Evolutionary conservation across 352 stramenopile species (phyloP), one percentile per base, ranked within the genome.

Genomic region (Phytophthora fragariaefolia): DNA sequence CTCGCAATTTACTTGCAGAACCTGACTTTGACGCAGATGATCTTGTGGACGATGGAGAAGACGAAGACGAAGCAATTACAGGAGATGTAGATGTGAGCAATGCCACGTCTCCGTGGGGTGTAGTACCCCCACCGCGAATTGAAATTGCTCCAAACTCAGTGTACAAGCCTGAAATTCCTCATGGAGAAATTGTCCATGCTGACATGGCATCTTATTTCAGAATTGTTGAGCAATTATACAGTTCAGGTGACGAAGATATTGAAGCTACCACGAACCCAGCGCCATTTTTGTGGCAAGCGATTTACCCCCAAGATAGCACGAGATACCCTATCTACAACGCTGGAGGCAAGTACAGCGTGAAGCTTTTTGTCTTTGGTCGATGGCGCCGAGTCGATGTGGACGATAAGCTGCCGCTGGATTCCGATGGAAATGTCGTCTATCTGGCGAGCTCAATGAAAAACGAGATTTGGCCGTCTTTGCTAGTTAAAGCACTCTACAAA

Each of bases 401-500:
- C 58, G 87, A 94, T 48, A 80, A 71, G 12, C 40, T 95, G 17
- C 85, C 85, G 13, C 54, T 95, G 8, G 80, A 87, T 49, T 40
- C 63, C 3, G 64, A 80, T 18, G 74, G 71, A 4, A 75, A 89
- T 26, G 79, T 92, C 18, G 53, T 80, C 3, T 79, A 87, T 54
- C 53, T 92, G 7, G 73, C 79, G 18, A 95, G 83, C 58, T 82
- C 79, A 0, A 74, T 86, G 71, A 63, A 62, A 56, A 83, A 58
- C 50, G 87, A 95, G 51, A 74, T 95, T 6, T 95, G 87, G 87
- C 71, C 83, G 3, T 63, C 74, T 13, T 71, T 93, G 34, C 56
- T 93, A 8, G 77, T 81, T 10, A 93, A 95, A 46, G 85, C 85
- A 10, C 55, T 95, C n/a, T 75, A 77, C 59, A 95, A 93, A 77